Evolutionary conservation across 495 filamentous ascomycete species (phyloP), one percentile per base, ranked within the genome.

Genomic region (Penicillium paxilli): DNA sequence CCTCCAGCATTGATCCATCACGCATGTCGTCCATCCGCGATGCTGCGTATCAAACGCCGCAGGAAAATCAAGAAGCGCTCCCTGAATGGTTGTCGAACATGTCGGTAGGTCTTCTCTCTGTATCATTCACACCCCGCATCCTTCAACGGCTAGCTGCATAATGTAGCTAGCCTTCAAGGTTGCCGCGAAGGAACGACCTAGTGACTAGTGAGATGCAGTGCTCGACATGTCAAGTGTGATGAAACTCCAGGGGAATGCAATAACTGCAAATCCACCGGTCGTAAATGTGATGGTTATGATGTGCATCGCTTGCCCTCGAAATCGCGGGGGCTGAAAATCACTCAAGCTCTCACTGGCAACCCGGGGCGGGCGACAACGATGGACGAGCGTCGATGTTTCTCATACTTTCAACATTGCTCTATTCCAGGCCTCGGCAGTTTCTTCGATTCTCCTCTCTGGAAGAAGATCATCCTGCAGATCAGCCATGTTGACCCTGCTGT

Each of bases 321-420:
- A n/a, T 35, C 44, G 49, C 48, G 41, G 19, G 37, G 48, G 16
- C 4, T 42, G 2, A 21, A 24, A 26, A 46, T 51, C 11, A 22
- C 44, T 19, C 42, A 16, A 22, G 8, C 0, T 12, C 28, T 28
- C 19, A 53, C 45, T 21, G 24, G 14, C 35, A 12, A 19, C 26
- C 23, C 35, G 14, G 20, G 12, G 33, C 63, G 64, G 64, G 48
- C 51, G 11, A 56, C 57, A 6, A 67, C 61, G 20, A 49, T 47
- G 2, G 64, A 67, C 26, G 64, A 67, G 57, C 47, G 48, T 11
- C 64, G 64, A 28, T 67, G 61, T 41, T 57, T 62, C 40, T 55
- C 58, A 3, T 58, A 58, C 37, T 67, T 67, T 53, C 50, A 24
- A 28, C 32, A 52, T 48, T 51, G 44, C 22, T 58, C 59, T 1